These are phyloP conservation scores for Lithospermum erythrorhizon DNA, from an alignment of 257 asterid genomes.

Conservation along the genomic window DNA sequence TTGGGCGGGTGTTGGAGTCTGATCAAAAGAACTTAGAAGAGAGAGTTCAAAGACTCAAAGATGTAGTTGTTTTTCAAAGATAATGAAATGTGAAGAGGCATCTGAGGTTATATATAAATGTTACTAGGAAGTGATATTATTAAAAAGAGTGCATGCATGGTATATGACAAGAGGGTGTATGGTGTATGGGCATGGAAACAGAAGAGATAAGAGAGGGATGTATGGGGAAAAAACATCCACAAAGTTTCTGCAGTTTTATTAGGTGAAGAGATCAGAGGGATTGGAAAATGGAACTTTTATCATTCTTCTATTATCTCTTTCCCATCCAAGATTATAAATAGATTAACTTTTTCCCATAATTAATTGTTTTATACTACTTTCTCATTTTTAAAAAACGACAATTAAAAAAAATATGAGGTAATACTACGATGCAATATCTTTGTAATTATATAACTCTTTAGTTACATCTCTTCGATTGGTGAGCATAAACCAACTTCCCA, in stretches of 20 bases:
- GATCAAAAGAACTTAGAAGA: slow-evolving; percentile 11
- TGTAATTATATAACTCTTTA: too few relatives aligned
- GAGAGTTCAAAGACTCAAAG: slow-evolving; percentile 25
- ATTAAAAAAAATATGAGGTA: too few relatives aligned
- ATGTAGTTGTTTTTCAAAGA: slow-evolving; percentile 6
- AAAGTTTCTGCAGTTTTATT: slow-evolving; percentile 21
- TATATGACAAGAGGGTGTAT: slow-evolving; percentile 8
- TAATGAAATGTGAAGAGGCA: slow-evolving; percentile 32
- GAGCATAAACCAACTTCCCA: not conserved
- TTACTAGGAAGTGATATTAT: slow-evolving; percentile 10
- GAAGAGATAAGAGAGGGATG: slow-evolving; percentile 16
- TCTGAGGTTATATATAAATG: slow-evolving; percentile 11
- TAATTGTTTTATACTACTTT: too few relatives aligned
- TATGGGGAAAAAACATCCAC: slow-evolving; percentile 4
- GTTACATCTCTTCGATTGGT: not conserved
- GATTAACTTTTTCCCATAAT: not conserved
- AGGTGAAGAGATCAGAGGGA: slow-evolving; percentile 30
- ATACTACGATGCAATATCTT: too few relatives aligned
- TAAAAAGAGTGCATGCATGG: slow-evolving; percentile 35
- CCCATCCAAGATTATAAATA: not conserved
- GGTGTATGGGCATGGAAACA: slow-evolving; percentile 51
- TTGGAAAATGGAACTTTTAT: slow-evolving; percentile 7
- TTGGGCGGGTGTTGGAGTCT: not conserved
- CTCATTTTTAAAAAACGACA: too few relatives aligned
- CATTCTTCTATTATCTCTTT: not conserved